phyloP scores from a whole-genome alignment of 495 filamentous ascomycete genomes.

The Cercophora scortea region DNA sequence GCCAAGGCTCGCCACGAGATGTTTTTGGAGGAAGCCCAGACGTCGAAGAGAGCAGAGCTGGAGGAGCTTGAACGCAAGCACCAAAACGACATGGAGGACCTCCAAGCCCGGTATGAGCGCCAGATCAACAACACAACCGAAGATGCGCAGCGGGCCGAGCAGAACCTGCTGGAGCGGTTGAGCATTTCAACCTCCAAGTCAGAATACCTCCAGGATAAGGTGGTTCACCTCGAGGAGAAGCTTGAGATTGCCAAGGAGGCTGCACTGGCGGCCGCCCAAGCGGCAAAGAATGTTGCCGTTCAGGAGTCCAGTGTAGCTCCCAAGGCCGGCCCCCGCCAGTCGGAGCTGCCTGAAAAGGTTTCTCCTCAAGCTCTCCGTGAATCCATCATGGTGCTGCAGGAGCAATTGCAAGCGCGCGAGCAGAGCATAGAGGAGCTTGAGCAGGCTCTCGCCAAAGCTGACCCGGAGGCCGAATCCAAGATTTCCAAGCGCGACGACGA shows the following conservation, averaged over 20 bases:
- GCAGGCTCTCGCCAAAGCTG: conserved; percentile 54
- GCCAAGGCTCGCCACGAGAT: conserved; percentile 65
- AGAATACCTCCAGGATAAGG: conserved; percentile 70
- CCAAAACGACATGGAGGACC: conserved; percentile 61
- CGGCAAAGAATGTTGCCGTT: conserved; percentile 58
- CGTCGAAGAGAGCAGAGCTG: conserved; percentile 53
- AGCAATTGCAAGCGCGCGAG: conserved; percentile 92
- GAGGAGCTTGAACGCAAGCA: conserved; percentile 62
- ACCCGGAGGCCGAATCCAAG: conserved; percentile 67
- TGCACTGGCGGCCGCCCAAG: conserved; percentile 77
- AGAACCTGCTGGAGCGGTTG: conserved; percentile 61
- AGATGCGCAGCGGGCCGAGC: conserved; percentile 62
- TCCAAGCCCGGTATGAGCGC: conserved; percentile 62
- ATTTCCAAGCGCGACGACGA: conserved; percentile 87
- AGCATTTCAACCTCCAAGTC: conserved; percentile 71
- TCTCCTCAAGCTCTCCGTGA: conserved; percentile 91
- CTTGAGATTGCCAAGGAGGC: conserved; percentile 86
- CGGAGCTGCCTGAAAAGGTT: conserved; percentile 69
- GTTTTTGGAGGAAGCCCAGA: conserved; percentile 66
- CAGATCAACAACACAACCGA: conserved; percentile 62
- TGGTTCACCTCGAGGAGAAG: conserved; percentile 74
- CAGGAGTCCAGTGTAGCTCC: conserved; percentile 20
- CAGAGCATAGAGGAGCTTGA: conserved; percentile 80
- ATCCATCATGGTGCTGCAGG: conserved; percentile 90
- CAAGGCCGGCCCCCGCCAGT: conserved; percentile 28